Conservation (phyloP, 192 early-diverging fungal genomes). For the Endogone sp. region DNA sequence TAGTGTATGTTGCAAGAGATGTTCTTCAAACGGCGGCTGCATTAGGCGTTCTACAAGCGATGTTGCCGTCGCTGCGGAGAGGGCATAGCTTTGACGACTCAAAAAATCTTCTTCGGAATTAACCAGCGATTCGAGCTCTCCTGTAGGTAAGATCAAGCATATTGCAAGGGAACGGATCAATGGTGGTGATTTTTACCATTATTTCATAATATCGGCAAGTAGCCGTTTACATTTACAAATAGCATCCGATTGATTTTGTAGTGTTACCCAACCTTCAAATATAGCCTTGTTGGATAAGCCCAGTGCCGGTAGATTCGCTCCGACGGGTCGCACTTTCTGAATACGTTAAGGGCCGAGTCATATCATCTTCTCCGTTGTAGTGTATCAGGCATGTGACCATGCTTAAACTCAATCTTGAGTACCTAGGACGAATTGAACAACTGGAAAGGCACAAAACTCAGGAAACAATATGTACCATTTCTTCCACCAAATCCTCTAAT, state of each 20-base stretch:
- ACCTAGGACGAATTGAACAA: neutral
- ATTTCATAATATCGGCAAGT: too few species aligned
- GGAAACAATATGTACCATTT: conserved; percentile 28
- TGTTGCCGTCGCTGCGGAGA: conserved; percentile 42
- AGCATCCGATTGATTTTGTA: neutral
- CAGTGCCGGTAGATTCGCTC: conserved; percentile 83
- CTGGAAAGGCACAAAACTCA: neutral
- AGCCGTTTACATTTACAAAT: conserved; percentile 36
- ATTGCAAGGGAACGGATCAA: too few species aligned
- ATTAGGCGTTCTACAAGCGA: conserved; percentile 35
- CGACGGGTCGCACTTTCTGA: conserved; percentile 57
- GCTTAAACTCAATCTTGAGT: too few species aligned
- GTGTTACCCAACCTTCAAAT: conserved; percentile 32
- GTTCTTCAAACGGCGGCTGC: conserved; percentile 85
- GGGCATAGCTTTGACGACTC: conserved; percentile 52
- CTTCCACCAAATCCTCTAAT: conserved; percentile 24
- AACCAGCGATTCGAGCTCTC: conserved; percentile 37
- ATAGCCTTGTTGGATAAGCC: conserved; percentile 97
- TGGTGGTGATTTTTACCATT: too few species aligned
- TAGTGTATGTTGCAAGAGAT: conserved; percentile 81
- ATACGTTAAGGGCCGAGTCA: too few species aligned
- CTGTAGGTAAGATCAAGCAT: too few species aligned
- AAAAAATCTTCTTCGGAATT: conserved; percentile 52
- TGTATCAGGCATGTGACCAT: too few species aligned
- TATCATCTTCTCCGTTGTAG: too few species aligned